phyloP scores from a whole-genome alignment of 768 basidiomycete species.

The Trametes cinnabarina region DNA sequence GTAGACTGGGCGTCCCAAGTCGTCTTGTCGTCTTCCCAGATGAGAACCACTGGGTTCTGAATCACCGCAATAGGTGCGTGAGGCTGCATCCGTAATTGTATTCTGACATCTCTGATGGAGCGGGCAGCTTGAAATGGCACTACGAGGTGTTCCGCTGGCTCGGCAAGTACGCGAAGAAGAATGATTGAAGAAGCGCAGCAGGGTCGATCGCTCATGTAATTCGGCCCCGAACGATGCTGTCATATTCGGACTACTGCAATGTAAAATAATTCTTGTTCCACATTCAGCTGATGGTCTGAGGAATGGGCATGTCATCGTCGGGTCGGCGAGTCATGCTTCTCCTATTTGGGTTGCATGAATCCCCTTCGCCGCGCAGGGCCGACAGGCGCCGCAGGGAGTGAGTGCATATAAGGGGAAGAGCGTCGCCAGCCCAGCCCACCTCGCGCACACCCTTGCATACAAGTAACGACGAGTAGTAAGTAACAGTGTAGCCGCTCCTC shows the following conservation, averaged over 20 bases:
- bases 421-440: too few relatives aligned
- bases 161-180: slow-evolving; percentile 56
- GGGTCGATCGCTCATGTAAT: not conserved
- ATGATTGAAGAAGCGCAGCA: not conserved
- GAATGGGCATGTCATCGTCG: too few relatives aligned
- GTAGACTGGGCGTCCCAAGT: slow-evolving; percentile 67
- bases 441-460: too few relatives aligned
- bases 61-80: slow-evolving; percentile 69
- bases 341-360: not conserved
- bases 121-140: slow-evolving; percentile 84
- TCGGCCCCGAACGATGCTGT: not conserved
- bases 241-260: not conserved
- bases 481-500: too few relatives aligned
- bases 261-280: not conserved
- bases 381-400: not conserved
- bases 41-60: slow-evolving; percentile 91
- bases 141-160: slow-evolving; percentile 93
- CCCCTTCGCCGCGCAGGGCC: not conserved
- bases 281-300: not conserved
- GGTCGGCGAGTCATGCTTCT: not conserved
- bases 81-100: not conserved
- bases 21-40: slow-evolving; percentile 83
- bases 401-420: not conserved
- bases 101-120: not conserved
- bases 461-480: too few relatives aligned